A percentile compares a stretch with the other conserved stretches of the same genome.
phyloP scores from a whole-genome alignment of 805 yeast species.

The Starmerella etchellsii region DNA sequence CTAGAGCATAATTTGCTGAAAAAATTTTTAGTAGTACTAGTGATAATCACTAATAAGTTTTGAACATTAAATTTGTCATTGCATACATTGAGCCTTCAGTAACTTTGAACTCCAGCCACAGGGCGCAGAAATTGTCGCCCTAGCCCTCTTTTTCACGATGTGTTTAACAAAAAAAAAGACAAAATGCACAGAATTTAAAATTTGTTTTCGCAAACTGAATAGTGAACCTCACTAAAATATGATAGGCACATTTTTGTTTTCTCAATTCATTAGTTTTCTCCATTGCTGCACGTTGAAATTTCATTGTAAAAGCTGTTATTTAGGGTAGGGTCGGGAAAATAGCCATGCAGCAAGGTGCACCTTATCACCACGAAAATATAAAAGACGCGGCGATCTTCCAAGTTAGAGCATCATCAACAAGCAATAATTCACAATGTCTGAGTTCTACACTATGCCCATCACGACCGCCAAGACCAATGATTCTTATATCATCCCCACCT shows the following conservation, averaged over 20 bases:
- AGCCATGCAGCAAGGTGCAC: not conserved
- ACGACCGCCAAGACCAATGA: constrained; percentile 18
- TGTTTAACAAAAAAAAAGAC: not conserved
- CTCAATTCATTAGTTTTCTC: not conserved
- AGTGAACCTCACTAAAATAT: constrained; percentile 6
- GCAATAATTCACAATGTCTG: constrained; percentile 11
- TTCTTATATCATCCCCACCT: constrained; percentile 17
- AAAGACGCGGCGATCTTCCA: not conserved
- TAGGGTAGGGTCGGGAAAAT: not conserved
- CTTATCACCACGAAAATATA: not conserved
- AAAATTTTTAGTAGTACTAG: constrained; percentile 2
- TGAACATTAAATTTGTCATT: constrained; percentile 4
- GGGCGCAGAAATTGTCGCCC: not conserved
- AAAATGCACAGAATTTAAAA: constrained; percentile 7
- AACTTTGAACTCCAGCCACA: not conserved
- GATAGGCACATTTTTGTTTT: constrained; percentile 4
- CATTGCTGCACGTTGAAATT: not conserved
- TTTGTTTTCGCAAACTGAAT: constrained; percentile 1
- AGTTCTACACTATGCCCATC: constrained; percentile 19
- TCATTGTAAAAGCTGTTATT: not conserved
- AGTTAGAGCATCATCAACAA: too few species aligned
- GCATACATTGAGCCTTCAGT: constrained; percentile 7
- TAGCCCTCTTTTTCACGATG: not conserved
- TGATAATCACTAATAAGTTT: constrained; percentile 5
- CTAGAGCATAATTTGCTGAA: too few species aligned